A percentile compares a stretch with the other conserved stretches of the same genome.
Conservation (phyloP, 306 rosid species). For the Benincasa hispida region DNA sequence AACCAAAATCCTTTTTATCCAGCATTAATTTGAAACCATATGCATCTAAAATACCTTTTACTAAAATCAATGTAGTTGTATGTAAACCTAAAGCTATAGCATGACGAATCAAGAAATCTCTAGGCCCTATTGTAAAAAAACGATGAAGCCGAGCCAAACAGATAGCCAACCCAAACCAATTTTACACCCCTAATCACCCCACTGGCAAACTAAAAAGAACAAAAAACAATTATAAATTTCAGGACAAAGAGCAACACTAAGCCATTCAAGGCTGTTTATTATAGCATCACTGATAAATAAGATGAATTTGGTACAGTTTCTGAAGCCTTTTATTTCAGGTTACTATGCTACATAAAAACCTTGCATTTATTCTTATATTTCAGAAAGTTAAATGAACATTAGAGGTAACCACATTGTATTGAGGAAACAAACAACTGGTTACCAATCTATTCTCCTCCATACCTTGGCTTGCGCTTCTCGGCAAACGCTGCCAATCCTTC, state of each 20-base stretch:
- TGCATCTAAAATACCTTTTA: no score
- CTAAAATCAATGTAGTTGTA: no score
- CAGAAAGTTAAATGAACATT: neutral
- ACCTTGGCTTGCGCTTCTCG: constrained; percentile 83
- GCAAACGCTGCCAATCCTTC: constrained; percentile 86
- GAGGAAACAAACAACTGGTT: neutral
- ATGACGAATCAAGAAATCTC: no score
- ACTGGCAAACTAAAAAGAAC: neutral
- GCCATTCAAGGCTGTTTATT: neutral
- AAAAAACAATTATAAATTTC: neutral
- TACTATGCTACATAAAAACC: neutral
- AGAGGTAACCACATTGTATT: neutral
- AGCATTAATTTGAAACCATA: no score
- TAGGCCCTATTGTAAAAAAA: no score
- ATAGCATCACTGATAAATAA: neutral
- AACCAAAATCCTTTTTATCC: no score
- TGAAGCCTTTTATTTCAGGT: neutral
- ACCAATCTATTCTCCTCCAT: constrained; percentile 37
- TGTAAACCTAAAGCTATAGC: no score
- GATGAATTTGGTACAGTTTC: neutral
- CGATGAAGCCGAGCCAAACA: neutral
- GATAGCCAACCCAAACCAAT: neutral
- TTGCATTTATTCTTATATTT: neutral
- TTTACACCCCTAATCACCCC: neutral
- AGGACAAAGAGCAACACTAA: neutral